Base-by-base conservation (phyloP, 345 rosid genomes). In the Murraya paniculata region DNA sequence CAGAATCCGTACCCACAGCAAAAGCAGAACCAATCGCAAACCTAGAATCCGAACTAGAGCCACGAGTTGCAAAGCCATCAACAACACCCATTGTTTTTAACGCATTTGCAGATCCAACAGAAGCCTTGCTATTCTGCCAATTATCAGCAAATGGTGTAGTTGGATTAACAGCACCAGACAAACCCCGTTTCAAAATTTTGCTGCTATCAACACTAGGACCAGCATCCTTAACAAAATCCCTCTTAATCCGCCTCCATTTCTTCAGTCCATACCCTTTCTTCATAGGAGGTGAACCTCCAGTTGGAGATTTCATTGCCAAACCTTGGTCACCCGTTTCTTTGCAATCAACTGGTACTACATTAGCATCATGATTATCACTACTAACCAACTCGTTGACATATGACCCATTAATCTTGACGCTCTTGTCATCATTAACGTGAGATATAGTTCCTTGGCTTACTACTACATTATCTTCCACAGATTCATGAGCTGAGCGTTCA, bases 161-260 rank as follows among this genome's bases (percentile, higher is more conserved):
- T 33, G 89, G 86, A 86, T 86, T 88, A 41, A 60, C 85, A 31
- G 85, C 80, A 78, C 81, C 81, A 19, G 97, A 77, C 48, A 84
- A 88, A 24, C 86, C 95, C 60, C 98, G 88, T 78, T 96, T 96
- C 86, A 91, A 81, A 76, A 79, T 71, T 81, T 88, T 91, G 80
- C 90, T 66, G 58, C 61, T 80, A 71, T 92, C 95, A 55, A 71
- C 67, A 62, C 39, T 71, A 24, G 82, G 72, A 73, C 78, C 79
- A 41, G 67, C 70, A 86, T 89, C 97, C 84, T 88, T 89, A 55
- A 82, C 85, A 78, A 83, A 64, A 60, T 84, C 90, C 83, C 98
- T 86, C 87, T 79, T 91, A 70, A 92, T 78, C 50, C 99, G 85
- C 87, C 86, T 87, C 99, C 99, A 91, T 83, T 91, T 93, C 87